A percentile compares a stretch with the other conserved stretches of the same genome.
Evolutionary conservation across 495 filamentous ascomycete genomes (phyloP).

Genomic region (Letharia lupina): DNA sequence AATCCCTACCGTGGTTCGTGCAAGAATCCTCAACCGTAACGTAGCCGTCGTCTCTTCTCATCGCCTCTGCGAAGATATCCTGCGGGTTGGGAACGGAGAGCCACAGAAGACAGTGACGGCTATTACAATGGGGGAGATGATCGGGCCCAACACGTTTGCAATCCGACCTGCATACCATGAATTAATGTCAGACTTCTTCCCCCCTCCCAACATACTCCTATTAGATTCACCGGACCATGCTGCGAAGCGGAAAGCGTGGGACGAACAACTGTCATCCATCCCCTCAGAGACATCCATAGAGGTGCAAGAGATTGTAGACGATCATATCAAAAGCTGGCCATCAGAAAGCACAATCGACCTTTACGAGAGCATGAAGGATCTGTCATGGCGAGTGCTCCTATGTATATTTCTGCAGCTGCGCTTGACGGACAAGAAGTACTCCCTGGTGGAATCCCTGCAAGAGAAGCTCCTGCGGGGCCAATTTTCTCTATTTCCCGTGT

Average conservation of each 20-base stretch:
- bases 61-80: background rate
- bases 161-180: constrained; percentile 20
- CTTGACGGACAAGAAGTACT: constrained; percentile 5
- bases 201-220: constrained; percentile 23
- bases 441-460: constrained; percentile 22
- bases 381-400: constrained; percentile 29
- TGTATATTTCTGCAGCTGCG: constrained; percentile 18
- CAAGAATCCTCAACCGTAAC: constrained; percentile 23
- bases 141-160: constrained; percentile 8
- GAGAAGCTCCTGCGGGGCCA: constrained; percentile 29
- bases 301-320: background rate
- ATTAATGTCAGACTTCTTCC: constrained; percentile 26
- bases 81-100: no score
- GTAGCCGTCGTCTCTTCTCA: constrained; percentile 24
- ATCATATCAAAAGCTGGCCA: background rate
- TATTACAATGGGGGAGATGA: constrained; percentile 8
- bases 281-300: background rate
- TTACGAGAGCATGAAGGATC: constrained; percentile 27
- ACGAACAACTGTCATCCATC: constrained; percentile 10
- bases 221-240: constrained; percentile 17
- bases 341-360: constrained; percentile 21
- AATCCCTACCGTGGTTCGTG: constrained; percentile 11
- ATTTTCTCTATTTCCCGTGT: constrained; percentile 29
- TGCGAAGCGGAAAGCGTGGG: constrained; percentile 16
- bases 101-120: constrained; percentile 10